Percentiles rank a stretch among this genome's conserved stretches.
Evolutionary conservation across 2,329 filamentous ascomycete genomes (phyloP).

Genomic region (Fusarium annulatum): DNA sequence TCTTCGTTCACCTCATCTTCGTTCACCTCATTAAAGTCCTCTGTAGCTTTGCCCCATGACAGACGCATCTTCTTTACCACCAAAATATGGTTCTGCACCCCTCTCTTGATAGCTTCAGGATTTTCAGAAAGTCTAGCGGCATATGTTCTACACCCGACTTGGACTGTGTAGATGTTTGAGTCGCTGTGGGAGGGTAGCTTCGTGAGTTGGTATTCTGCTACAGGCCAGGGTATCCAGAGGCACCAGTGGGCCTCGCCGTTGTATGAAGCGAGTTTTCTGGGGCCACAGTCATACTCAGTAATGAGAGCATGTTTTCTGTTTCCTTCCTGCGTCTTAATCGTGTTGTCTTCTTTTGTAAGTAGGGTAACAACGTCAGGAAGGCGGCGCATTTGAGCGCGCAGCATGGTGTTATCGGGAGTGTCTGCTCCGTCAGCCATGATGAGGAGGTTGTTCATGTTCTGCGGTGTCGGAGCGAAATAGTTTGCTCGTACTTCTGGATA

Average conservation of each 20-base stretch:
- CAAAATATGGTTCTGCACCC: neutral
- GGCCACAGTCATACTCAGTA: neutral
- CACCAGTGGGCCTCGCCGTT: neutral
- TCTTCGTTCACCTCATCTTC: neutral
- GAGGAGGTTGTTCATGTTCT: too few relatives aligned
- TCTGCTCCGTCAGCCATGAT: neutral
- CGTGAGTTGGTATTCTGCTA: neutral
- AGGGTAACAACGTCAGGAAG: neutral
- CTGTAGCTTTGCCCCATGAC: neutral
- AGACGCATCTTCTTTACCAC: neutral
- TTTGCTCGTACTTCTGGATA: neutral
- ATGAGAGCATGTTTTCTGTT: neutral
- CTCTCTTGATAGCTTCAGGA: neutral
- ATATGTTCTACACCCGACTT: neutral
- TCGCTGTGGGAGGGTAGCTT: neutral
- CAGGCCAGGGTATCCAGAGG: neutral
- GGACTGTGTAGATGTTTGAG: neutral
- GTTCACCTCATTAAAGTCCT: neutral
- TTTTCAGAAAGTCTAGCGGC: conserved; percentile 6
- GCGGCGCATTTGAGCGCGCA: too few relatives aligned
- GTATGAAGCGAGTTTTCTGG: neutral
- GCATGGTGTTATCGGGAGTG: neutral
- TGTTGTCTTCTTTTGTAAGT: neutral
- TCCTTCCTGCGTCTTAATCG: neutral
- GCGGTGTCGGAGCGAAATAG: neutral